Evolutionary conservation across 306 rosid species (phyloP), one percentile per base, ranked within the genome.

Genomic region (Amphicarpaea edgeworthii): DNA sequence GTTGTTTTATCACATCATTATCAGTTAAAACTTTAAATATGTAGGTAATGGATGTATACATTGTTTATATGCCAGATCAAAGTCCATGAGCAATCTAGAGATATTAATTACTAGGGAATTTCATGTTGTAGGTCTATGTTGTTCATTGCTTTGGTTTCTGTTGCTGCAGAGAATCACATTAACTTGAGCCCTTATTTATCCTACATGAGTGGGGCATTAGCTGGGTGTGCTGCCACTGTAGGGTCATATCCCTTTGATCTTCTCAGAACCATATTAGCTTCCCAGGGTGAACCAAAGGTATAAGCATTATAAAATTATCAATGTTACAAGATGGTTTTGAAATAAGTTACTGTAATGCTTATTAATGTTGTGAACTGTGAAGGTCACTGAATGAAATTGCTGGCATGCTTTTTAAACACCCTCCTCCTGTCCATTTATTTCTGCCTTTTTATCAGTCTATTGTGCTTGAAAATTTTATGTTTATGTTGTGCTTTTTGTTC

Each of bases 161-260:
- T 70, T 83, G 64, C 81, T 90, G 89, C 93, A 96, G 99, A 86
- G 90, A 87, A 86, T 84, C 99, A 96, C 85, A 81, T 84, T 66
- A 77, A 76, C 47, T 83, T 96, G 86, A 92, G 96, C 78, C 96
- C 99, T 12, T 96, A 88, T 82, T 83, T 96, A 46, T 92, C 99
- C 61, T 96, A 96, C 80, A 55, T 89, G 37, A 92, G 99, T 45
- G 99, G 99, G 57, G 96, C 97, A 28, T 26, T 96, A 66, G 99
- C 98, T 17, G 99, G 99, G 21, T 89, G 93, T 77, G 93, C 96
- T 14, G 99, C 99, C 77, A 96, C 98, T 4, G 70, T 96, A 17
- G 99, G 98, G 47, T 89, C 99, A 15, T 96, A 96, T 82, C 99
- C 98, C n/a, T 96, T 96, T 88, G 99, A 96, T 90, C 99, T 96